A percentile compares a stretch with the other conserved stretches of the same genome.
Evolutionary conservation across 805 yeast genomes (phyloP).

Genomic region (Pichia cabralensis): DNA sequence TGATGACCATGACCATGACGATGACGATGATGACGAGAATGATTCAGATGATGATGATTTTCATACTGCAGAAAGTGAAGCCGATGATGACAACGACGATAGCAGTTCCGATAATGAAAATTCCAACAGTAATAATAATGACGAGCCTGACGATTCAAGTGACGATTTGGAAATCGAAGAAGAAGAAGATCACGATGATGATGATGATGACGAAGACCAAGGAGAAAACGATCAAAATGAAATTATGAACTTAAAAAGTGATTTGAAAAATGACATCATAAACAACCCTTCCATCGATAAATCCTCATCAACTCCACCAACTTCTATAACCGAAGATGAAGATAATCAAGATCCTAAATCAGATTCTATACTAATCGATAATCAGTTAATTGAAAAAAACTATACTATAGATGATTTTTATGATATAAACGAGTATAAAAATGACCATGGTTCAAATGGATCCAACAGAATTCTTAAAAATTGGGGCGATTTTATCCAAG

Average conservation of each 20-base stretch:
- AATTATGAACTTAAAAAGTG: slow-evolving; percentile 20
- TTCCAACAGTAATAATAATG: not conserved
- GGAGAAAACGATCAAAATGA: no score
- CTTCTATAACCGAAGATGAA: slow-evolving; percentile 17
- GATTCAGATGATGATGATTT: slow-evolving; percentile 23
- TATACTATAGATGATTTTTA: slow-evolving; percentile 35
- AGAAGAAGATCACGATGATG: slow-evolving; percentile 21
- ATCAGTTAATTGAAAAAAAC: slow-evolving; percentile 13
- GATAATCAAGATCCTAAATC: slow-evolving; percentile 17
- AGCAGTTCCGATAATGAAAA: slow-evolving; percentile 24
- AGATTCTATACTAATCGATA: no score
- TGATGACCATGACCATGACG: slow-evolving; percentile 3
- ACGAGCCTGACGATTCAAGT: not conserved
- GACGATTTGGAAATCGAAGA: slow-evolving; percentile 5
- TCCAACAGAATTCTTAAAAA: slow-evolving; percentile 55
- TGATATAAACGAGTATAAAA: slow-evolving; percentile 43
- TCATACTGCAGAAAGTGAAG: slow-evolving; percentile 3
- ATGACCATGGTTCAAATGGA: slow-evolving; percentile 56
- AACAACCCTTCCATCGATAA: slow-evolving; percentile 17
- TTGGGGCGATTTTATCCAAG: slow-evolving; percentile 48
- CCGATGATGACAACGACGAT: not conserved
- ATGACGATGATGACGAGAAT: slow-evolving; percentile 2
- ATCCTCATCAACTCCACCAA: slow-evolving; percentile 4
- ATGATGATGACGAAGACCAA: slow-evolving; percentile 20
- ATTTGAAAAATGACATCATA: slow-evolving; percentile 23